These are phyloP conservation scores for Aulographum hederae DNA, from an alignment of 2,329 filamentous ascomycete species.

Conservation along the genomic window DNA sequence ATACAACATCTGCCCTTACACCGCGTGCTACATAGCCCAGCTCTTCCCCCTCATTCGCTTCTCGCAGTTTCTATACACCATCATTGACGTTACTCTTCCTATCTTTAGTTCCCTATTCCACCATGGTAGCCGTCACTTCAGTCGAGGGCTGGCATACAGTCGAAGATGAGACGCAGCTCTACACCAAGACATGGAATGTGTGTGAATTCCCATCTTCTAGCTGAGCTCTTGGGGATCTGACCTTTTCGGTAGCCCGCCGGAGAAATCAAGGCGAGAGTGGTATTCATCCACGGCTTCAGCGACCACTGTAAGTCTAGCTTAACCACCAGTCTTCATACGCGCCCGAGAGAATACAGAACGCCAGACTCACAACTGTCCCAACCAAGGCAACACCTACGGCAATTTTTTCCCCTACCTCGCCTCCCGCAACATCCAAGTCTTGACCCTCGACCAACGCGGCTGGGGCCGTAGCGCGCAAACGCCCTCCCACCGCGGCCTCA, in stretches of 20 bases:
- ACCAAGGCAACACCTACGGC: conserved; percentile 61
- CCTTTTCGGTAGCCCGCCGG: conserved; percentile 30
- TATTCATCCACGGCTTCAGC: conserved; percentile 80
- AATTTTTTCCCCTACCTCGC: conserved; percentile 56
- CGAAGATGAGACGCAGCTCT: conserved; percentile 34
- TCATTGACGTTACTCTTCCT: too few species aligned
- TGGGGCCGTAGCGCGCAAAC: conserved; percentile 60
- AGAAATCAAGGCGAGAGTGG: conserved; percentile 47
- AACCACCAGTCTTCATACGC: background rate
- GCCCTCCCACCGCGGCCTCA: conserved; percentile 46
- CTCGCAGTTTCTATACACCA: too few species aligned
- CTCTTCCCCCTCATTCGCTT: too few species aligned
- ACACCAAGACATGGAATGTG: conserved; percentile 44
- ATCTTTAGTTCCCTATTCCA: too few species aligned
- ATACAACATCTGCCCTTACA: too few species aligned
- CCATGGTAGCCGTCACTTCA: background rate
- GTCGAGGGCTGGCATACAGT: conserved; percentile 13
- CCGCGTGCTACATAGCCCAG: too few species aligned
- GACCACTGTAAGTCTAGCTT: conserved; percentile 47
- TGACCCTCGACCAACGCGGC: conserved; percentile 69
- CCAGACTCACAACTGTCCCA: too few species aligned
- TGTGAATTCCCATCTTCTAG: background rate
- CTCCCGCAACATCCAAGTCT: conserved; percentile 52
- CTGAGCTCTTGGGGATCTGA: background rate
- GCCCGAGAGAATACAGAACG: conserved; percentile 19